Conservation (phyloP, 2,329 filamentous ascomycete genomes). For the Diaporthe humulicola region DNA sequence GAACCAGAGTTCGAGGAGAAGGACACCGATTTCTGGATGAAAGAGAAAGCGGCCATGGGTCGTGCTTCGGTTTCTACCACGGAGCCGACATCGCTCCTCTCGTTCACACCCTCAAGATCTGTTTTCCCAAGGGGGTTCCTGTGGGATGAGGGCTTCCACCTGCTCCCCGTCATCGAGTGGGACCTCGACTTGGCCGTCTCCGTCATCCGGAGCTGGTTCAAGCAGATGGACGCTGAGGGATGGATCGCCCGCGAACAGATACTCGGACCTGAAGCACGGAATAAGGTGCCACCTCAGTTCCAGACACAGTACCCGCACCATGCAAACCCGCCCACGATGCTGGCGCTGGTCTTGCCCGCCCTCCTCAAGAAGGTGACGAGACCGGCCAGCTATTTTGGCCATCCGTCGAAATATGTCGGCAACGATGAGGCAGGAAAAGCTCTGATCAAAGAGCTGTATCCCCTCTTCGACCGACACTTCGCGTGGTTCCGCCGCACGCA, state of each 20-base stretch:
- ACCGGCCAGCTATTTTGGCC: constrained; percentile 71
- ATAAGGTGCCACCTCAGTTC: constrained; percentile 90
- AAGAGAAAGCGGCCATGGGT: constrained; percentile 80
- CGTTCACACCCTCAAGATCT: constrained; percentile 86
- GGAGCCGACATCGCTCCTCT: constrained; percentile 86
- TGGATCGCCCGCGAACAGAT: constrained; percentile 97
- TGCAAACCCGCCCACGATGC: constrained; percentile 85
- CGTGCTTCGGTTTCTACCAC: constrained; percentile 76
- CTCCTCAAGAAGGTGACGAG: constrained; percentile 81
- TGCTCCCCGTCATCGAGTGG: constrained; percentile 90
- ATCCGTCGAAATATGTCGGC: constrained; percentile 52
- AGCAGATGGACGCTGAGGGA: constrained; percentile 91
- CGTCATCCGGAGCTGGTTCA: constrained; percentile 92
- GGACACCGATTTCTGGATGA: constrained; percentile 91
- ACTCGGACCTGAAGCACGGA: constrained; percentile 86
- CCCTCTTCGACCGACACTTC: constrained; percentile 87
- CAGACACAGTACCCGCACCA: constrained; percentile 94
- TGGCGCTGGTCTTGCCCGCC: constrained; percentile 86
- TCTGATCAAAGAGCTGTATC: constrained; percentile 82
- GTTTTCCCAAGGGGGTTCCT: constrained; percentile 95
- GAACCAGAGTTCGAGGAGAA: constrained; percentile 90
- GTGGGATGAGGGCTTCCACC: constrained; percentile 95
- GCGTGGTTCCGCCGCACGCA: constrained; percentile 93
- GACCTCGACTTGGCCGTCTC: constrained; percentile 86
- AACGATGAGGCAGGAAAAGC: constrained; percentile 68